A percentile compares a stretch with the other conserved stretches of the same genome.
These are phyloP conservation scores for Schizophyllum commune DNA, from an alignment of 1,284 basidiomycete species.

Conservation along the genomic window DNA sequence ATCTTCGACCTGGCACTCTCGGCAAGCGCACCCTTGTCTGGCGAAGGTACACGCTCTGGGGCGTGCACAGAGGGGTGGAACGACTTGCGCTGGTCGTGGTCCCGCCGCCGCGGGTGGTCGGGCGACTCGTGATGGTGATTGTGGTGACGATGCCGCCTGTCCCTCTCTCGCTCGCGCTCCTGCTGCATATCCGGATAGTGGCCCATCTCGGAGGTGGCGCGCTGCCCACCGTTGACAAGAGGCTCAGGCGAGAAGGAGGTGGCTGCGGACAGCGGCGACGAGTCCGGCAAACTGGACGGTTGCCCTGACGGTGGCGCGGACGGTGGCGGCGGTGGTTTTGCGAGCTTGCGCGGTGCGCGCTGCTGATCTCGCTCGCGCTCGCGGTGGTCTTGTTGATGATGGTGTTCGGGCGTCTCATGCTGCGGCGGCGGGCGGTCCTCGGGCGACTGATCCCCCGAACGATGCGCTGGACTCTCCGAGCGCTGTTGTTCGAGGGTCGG, in stretches of 20 bases:
- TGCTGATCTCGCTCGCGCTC: neutral
- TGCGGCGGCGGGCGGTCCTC: slow-evolving; percentile 33
- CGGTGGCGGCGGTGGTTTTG: neutral
- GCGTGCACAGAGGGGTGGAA: neutral
- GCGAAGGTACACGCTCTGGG: slow-evolving; percentile 49
- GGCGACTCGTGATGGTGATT: slow-evolving; percentile 39
- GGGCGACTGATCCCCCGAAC: slow-evolving; percentile 36
- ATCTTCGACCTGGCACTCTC: slow-evolving; percentile 68
- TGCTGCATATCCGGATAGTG: slow-evolving; percentile 62
- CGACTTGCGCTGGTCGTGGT: slow-evolving; percentile 31
- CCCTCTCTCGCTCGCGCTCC: slow-evolving; percentile 15
- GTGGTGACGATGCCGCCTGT: slow-evolving; percentile 1
- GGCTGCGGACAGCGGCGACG: slow-evolving; percentile 50
- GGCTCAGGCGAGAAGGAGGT: slow-evolving; percentile 25
- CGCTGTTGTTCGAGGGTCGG: slow-evolving; percentile 23
- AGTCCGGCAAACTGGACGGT: slow-evolving; percentile 41
- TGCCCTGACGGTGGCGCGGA: slow-evolving; percentile 8
- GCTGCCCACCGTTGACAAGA: slow-evolving; percentile 33
- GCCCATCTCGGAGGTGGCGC: slow-evolving; percentile 71
- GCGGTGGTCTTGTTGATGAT: slow-evolving; percentile 19
- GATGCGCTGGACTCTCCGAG: slow-evolving; percentile 27
- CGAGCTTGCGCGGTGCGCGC: neutral
- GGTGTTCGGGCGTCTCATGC: slow-evolving; percentile 33
- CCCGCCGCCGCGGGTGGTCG: slow-evolving; percentile 35
- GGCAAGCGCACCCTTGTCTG: slow-evolving; percentile 38